phyloP scores from a whole-genome alignment of 345 rosid species.

The Eutrema yunnanense region DNA sequence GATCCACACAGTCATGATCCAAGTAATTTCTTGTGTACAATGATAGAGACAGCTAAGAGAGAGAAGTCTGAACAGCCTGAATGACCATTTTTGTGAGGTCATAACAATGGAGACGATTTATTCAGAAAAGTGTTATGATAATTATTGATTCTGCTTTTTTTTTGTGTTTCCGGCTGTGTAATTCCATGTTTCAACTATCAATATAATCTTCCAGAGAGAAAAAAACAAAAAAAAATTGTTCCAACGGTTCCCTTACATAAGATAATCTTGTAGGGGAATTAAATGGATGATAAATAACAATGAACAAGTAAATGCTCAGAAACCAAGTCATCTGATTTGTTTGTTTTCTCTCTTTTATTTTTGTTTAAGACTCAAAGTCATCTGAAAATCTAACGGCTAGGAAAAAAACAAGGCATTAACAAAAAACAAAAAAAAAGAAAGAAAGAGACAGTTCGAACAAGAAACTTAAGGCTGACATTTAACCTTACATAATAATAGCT shows the following conservation, averaged over 20 bases:
- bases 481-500: background rate
- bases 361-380: background rate
- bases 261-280: background rate
- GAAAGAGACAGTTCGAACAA: slow-evolving; percentile 14
- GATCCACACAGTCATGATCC: slow-evolving; percentile 53
- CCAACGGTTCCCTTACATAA: background rate
- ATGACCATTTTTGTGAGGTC: slow-evolving; percentile 30
- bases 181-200: too few relatives aligned
- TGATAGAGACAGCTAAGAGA: slow-evolving; percentile 67
- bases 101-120: background rate
- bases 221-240: background rate
- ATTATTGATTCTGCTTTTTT: background rate
- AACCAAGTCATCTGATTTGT: background rate
- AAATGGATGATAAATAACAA: background rate
- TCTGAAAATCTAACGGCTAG: slow-evolving; percentile 4
- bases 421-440: background rate
- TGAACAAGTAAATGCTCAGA: background rate
- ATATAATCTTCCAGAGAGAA: background rate
- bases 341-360: too few relatives aligned
- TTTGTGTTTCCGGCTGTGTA: too few relatives aligned
- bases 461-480: slow-evolving; percentile 29
- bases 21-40: slow-evolving; percentile 54
- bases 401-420: background rate
- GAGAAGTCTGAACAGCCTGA: slow-evolving; percentile 66
- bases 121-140: background rate